Conservation (phyloP, 768 basidiomycete genomes). For the Piloderma croceum region DNA sequence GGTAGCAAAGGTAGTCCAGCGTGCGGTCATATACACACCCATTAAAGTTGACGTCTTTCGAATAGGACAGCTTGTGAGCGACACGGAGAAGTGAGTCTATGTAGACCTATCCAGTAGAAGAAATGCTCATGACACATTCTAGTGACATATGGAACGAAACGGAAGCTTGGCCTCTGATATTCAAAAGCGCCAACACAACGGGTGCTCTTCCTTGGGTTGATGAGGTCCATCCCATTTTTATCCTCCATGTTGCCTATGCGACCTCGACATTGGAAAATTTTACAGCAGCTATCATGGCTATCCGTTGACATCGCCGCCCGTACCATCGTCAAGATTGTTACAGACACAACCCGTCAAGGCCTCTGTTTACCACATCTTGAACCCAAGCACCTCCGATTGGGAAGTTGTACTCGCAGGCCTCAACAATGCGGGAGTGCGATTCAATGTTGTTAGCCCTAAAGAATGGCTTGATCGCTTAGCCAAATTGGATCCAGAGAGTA, state of each 20-base stretch:
- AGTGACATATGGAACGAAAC: constrained; percentile 52
- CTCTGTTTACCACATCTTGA: constrained; percentile 33
- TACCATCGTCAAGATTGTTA: constrained; percentile 41
- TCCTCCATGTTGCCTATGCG: too few species aligned
- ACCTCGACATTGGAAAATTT: background rate
- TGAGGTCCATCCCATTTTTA: constrained; percentile 22
- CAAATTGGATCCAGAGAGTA: constrained; percentile 31
- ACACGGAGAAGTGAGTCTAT: constrained; percentile 29
- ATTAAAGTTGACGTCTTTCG: constrained; percentile 34
- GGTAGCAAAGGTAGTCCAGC: constrained; percentile 44
- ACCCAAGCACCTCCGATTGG: constrained; percentile 33
- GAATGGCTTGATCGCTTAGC: constrained; percentile 35
- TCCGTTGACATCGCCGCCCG: constrained; percentile 48
- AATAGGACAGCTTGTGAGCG: constrained; percentile 55
- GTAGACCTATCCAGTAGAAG: background rate
- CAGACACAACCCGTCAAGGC: constrained; percentile 6
- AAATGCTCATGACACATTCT: background rate
- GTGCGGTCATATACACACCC: constrained; percentile 26
- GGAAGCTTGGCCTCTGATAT: constrained; percentile 38
- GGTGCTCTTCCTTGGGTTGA: constrained; percentile 28
- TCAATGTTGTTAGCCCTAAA: constrained; percentile 30
- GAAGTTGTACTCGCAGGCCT: constrained; percentile 35
- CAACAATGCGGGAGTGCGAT: constrained; percentile 30
- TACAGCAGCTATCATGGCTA: constrained; percentile 41
- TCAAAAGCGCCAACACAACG: constrained; percentile 38